Evolutionary conservation across 2,329 filamentous ascomycete species (phyloP), one percentile per base, ranked within the genome.

Genomic region (Aspergillus aculeatus): DNA sequence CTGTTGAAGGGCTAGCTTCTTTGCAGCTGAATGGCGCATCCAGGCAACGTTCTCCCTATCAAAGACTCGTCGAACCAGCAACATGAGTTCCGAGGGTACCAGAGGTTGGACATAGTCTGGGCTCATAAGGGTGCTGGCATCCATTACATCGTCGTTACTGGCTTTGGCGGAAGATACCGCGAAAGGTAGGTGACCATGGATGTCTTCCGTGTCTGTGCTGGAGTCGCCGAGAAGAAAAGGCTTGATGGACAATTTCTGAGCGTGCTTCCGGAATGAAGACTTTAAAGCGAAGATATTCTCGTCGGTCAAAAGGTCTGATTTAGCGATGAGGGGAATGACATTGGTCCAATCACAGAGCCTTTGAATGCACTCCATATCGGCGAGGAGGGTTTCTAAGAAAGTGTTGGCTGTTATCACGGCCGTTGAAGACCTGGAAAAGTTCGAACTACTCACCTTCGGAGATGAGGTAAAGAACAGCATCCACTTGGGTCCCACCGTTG

Each of bases 41-140:
- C 91, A 93, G 3, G 90, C 84, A 41, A 92, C 84, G 38, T 90
- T 92, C 50, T 94, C 88, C 4, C 84, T 83, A 50, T 92, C 88
- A 67, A 98, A 93, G 0, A 97, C 79, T 19, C 85, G 84, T 9
- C 86, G 80, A n/a, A 96, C 84, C 1, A 98, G 80, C 9, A 78
- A 75, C 5, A 75, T 69, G 2, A 98, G 84, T 59, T 98, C 93
- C 9, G 92, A 95, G 0, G 84, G 77, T 3, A 90, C 77, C 4
- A 97, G 81, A 1, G 94, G 94, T 62, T 91, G 89, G 14, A 95
- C 81, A 71, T 97, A 98, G 68, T 95, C 90, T 1, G 93, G 89
- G 58, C 88, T 92, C 94, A 98, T 98, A 19, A 98, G 83, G 0
- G 96, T 81, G 69, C 92, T 96, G 19, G 93, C 94, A 73, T 98